phyloP scores from a whole-genome alignment of 1,284 basidiomycete species.

The Tilletia indica region DNA sequence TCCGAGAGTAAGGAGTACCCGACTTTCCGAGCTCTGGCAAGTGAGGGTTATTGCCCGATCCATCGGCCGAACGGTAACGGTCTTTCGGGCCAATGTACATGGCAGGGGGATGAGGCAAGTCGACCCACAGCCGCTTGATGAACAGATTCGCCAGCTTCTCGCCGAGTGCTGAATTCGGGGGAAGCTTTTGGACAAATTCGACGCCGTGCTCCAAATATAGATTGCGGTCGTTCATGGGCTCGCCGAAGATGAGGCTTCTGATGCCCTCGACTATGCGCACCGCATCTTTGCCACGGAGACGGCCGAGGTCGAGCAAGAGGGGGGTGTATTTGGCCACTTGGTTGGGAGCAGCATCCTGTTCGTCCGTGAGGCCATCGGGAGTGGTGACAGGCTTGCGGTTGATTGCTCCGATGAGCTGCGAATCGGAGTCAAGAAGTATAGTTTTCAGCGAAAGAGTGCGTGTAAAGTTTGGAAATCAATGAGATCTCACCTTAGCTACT shows the following conservation, averaged over 20 bases:
- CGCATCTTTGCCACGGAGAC: slow-evolving; percentile 24
- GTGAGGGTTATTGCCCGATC: slow-evolving; percentile 68
- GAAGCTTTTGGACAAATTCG: slow-evolving; percentile 35
- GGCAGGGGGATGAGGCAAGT: slow-evolving; percentile 71
- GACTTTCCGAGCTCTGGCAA: slow-evolving; percentile 72
- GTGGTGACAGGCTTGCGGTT: slow-evolving; percentile 23
- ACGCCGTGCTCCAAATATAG: slow-evolving; percentile 40
- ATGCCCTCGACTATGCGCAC: slow-evolving; percentile 21
- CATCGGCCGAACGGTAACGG: slow-evolving; percentile 49
- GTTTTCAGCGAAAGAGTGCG: no score
- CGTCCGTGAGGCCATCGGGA: slow-evolving; percentile 23
- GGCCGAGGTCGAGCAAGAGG: slow-evolving; percentile 21
- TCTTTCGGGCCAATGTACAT: slow-evolving; percentile 63
- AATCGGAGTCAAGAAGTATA: no score
- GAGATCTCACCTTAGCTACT: no score
- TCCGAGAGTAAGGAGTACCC: slow-evolving; percentile 68
- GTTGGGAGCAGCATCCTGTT: slow-evolving; percentile 18
- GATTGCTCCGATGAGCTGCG: slow-evolving; percentile 28
- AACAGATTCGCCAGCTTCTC: slow-evolving; percentile 24
- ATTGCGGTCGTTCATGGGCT: slow-evolving; percentile 40
- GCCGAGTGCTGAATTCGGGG: slow-evolving; percentile 26
- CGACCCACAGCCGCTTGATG: slow-evolving; percentile 52
- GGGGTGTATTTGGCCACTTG: slow-evolving; percentile 20
- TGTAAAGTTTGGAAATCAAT: no score
- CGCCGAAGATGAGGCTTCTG: slow-evolving; percentile 21